Evolutionary conservation across 2,329 filamentous ascomycete species (phyloP), one percentile per base, ranked within the genome.

Genomic region (Cladosporium halotolerans): DNA sequence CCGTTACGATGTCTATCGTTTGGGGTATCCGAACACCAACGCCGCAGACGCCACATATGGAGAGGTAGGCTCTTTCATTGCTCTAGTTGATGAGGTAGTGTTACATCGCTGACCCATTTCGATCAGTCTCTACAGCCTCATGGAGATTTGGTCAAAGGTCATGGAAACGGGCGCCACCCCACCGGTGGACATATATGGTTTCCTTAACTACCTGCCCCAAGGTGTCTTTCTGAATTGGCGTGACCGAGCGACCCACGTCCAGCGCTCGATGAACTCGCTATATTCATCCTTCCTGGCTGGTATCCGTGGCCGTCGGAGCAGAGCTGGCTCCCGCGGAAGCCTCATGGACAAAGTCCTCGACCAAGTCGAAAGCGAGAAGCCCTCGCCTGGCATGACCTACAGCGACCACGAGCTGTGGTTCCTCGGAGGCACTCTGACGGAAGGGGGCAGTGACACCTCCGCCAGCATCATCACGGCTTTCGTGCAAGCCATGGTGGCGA

Each of bases 111-210:
- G 59, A 13, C 19, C 8, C 19, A 38, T n/a, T 19, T 10, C 16
- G n/a, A n/a, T 19, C 9, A 60, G 66, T 9, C 63, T 76, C 9
- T 74, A 75, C 56, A 57, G 67, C 7, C 54, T 75, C 5, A 72
- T 76, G 72, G 70, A 74, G 42, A 60, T 69, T 8, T 76, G 70
- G 71, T 70, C 70, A 4, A 63, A 68, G 39, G 66, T 77, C 0
- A 69, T 76, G 63, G 76, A 78, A 58, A 66, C 70, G 0, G 76
- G 76, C 1, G 72, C 70, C 10, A 78, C 74, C 0, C 76, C 76
- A 0, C 76, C 76, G 0, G 72, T 79, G 1, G 76, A 79, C 48
- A 66, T 74, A 36, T 76, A 73, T 49, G 73, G 76, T 0, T 65
- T 72, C 23, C 60, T 79, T 9, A 70, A 75, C 38, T 67, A 59